Base-by-base conservation (phyloP, 1,284 basidiomycete genomes). In the Megacollybia platyphylla region DNA sequence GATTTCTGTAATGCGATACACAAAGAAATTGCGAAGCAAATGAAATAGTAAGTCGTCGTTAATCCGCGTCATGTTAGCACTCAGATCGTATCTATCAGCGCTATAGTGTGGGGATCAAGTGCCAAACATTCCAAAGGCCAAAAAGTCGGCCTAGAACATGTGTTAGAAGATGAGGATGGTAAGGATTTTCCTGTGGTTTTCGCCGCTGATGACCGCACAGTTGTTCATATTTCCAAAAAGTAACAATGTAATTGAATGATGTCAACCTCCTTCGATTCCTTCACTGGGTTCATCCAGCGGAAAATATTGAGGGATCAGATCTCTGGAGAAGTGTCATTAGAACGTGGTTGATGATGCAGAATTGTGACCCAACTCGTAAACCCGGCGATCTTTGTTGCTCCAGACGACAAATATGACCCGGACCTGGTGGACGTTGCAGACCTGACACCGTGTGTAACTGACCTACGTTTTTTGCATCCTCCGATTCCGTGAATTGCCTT, bases 41-140 rank as follows among this genome's bases (percentile, higher is more conserved):
- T 91, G 77, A 91, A 90, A 69, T 91, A 85, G 84, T 87, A 50
- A 54, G 80, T 61, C 6, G 30, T 26, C 43, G 30, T 7, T 28
- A 11, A 46, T 28, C 11, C 26, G 26, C 36, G 9, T 32, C 27
- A 38, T 46, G 7, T 24, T 24, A 10, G 15, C 15, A 1, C 20
- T 38, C 9, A 44, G 18, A 24, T 24, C 28, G 15, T 40, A 32
- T n/a, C 36, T 36, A n/a, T 17, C 3, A 91, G 86, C 58, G 88
- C 89, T 10, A 69, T 92, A 46, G 91, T 94, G 1, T 96, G 89
- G 87, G 92, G 93, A 42, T 71, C 88, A 1, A 94, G 89, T 49
- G 93, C 92, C 18, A 98, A 97, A 64, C 96, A 98, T 59, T 71
- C 91, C 9, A 72, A 93, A 52, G 96, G 96, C 2, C 96, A 99